These are phyloP conservation scores for Beta macrorhiza DNA, from an alignment of 179 eudicot genomes.

Conservation along the genomic window DNA sequence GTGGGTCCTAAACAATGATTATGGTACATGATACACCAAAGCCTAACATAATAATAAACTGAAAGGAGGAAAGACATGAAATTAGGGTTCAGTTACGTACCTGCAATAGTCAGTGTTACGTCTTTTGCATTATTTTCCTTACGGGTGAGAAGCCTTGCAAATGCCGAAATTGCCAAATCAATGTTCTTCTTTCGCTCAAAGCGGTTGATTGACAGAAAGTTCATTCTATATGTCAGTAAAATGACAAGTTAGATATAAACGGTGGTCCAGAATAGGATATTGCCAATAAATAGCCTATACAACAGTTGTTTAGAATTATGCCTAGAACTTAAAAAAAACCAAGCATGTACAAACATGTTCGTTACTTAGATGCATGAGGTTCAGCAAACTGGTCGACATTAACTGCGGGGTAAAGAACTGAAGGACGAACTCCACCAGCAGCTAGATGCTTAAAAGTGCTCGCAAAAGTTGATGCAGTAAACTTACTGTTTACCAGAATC, in stretches of 20 bases:
- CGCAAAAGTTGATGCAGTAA: conserved; percentile 91
- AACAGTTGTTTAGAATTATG: conserved; percentile 4
- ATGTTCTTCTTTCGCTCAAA: conserved; percentile 96
- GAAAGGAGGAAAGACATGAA: background rate
- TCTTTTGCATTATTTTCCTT: conserved; percentile 31
- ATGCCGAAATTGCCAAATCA: conserved; percentile 81
- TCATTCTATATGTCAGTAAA: conserved; percentile 45
- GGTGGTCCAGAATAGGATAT: background rate
- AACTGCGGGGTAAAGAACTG: conserved; percentile 93
- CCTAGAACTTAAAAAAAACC: conserved; percentile 47
- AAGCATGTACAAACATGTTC: conserved; percentile 43
- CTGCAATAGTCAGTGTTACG: conserved; percentile 65
- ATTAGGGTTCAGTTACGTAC: conserved; percentile 33
- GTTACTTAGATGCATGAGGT: conserved; percentile 65
- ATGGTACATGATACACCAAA: background rate
- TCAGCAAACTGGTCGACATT: conserved; percentile 69
- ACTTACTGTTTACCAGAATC: conserved; percentile 85
- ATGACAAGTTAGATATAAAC: conserved; percentile 5
- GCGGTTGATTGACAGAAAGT: conserved; percentile 89
- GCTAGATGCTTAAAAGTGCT: conserved; percentile 71
- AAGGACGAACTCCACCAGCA: conserved; percentile 63
- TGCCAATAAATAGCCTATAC: background rate
- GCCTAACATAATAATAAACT: background rate
- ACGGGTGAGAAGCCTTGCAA: conserved; percentile 59
- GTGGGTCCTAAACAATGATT: background rate